Base-by-base conservation (phyloP, 306 rosid genomes). In the Mimosa pudica region DNA sequence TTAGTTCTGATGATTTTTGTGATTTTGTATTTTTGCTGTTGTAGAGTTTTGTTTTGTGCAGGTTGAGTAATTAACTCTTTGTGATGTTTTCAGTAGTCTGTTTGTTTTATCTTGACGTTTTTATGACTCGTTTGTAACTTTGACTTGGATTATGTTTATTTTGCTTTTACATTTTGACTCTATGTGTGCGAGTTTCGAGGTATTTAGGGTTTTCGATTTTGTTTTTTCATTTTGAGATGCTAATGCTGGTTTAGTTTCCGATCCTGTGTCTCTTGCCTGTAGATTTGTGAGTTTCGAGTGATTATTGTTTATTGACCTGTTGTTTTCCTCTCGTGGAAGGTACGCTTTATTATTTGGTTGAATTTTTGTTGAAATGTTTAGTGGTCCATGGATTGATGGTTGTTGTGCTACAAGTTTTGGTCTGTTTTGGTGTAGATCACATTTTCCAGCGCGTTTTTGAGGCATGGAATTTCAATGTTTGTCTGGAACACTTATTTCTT, bases 231-330 rank as follows among this genome's bases (percentile, higher is more conserved):
- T 32, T 62, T 8, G 4, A 14, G 61, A 16, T 46, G 36, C 41
- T 1, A 69, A 18, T 32, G 52, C 64, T 46, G 35, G 13, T 38
- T 60, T 2, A 11, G 73, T 24, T 65, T 70, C 41, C 41, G 86
- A 78, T 82, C 86, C 79, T 69, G 77, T 49, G 62, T 78, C 71
- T 73, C 36, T 72, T 2, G 10, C 49, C 47, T n/a, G 17, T 66
- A 51, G 46, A 2, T 6, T 78, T 67, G 13, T n/a, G 2, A 72
- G 20, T 33, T 44, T 64, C 32, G 8, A 38, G 78, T 38, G 44
- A 44, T 45, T 24, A 2, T 46, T 57, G 2, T 24, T 61, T 45
- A 6, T 13, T 20, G 45, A 2, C 16, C 16, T 45, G 61, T 3
- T 32, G 9, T 57, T 58, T 74, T 71, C n/a, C 36, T 17, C 18